These are phyloP conservation scores for Yamadazyma friedrichii DNA, from an alignment of 1,139 yeast species.

Conservation along the genomic window DNA sequence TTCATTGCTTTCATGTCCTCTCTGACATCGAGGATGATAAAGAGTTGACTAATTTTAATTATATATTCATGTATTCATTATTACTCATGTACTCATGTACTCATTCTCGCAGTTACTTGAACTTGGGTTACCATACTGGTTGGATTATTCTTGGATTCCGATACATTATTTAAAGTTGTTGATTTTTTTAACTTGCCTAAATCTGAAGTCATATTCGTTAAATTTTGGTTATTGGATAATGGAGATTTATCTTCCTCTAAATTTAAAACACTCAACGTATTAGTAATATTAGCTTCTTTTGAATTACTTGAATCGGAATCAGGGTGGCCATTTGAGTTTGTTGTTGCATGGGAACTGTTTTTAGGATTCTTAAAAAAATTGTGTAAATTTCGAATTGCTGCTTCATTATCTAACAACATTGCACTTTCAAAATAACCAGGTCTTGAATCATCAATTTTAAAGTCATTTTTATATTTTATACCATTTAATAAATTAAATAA, in stretches of 20 bases:
- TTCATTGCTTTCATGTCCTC: too few species aligned
- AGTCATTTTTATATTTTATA: conserved; percentile 43
- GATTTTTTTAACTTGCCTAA: conserved; percentile 23
- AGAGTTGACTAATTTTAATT: too few species aligned
- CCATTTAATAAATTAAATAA: conserved; percentile 56
- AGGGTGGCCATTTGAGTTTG: background rate
- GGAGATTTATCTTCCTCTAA: conserved; percentile 23
- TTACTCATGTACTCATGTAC: conserved; percentile 20
- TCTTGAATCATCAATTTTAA: conserved; percentile 59
- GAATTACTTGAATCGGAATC: conserved; percentile 4
- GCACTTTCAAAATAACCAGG: conserved; percentile 68
- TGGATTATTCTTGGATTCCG: conserved; percentile 33
- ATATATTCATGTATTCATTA: too few species aligned
- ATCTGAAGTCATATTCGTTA: conserved; percentile 20
- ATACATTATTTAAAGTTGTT: conserved; percentile 31
- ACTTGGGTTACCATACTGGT: conserved; percentile 46
- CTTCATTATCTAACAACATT: conserved; percentile 48
- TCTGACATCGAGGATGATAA: too few species aligned
- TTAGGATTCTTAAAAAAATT: conserved; percentile 32
- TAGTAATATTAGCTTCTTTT: conserved; percentile 10
- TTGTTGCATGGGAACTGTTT: background rate
- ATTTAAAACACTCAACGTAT: conserved; percentile 14
- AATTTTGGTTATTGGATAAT: conserved; percentile 26
- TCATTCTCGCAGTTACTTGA: conserved; percentile 47
- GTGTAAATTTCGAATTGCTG: conserved; percentile 43